These are phyloP conservation scores for Jamesozyma lodderae DNA, from an alignment of 805 yeast species.

Conservation along the genomic window DNA sequence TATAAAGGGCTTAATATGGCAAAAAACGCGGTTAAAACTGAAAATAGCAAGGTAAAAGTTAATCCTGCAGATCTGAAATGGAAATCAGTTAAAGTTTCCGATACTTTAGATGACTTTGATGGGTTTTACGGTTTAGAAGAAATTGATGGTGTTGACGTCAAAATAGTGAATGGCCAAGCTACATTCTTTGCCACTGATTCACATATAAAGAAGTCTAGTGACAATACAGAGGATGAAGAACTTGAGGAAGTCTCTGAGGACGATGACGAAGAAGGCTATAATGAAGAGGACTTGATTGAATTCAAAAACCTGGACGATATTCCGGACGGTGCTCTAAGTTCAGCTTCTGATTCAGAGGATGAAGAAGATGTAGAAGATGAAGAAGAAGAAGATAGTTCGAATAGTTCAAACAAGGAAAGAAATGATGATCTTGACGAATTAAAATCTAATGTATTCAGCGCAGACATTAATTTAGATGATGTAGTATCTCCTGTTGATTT, in stretches of 20 bases:
- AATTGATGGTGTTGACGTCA: constrained; percentile 84
- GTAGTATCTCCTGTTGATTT: constrained; percentile 36
- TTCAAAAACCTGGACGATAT: constrained; percentile 28
- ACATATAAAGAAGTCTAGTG: constrained; percentile 8
- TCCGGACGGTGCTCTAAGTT: constrained; percentile 26
- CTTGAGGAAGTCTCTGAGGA: constrained; percentile 9
- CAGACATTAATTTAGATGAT: constrained; percentile 17
- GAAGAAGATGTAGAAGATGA: constrained; percentile 22
- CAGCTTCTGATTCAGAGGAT: constrained; percentile 17
- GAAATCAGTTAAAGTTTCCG: constrained; percentile 78
- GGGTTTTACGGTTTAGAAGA: constrained; percentile 93
- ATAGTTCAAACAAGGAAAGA: constrained; percentile 6
- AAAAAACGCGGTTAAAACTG: neutral
- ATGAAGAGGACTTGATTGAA: constrained; percentile 18
- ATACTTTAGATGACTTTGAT: constrained; percentile 75
- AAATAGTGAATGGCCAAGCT: constrained; percentile 58
- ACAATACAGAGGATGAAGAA: constrained; percentile 9
- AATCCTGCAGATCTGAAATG: constrained; percentile 51
- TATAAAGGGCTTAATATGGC: neutral
- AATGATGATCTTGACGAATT: constrained; percentile 17
- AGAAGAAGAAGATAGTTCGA: constrained; percentile 7
- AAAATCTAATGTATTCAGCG: constrained; percentile 22
- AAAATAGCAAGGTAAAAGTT: constrained; percentile 22
- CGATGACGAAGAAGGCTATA: constrained; percentile 10
- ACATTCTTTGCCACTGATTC: constrained; percentile 35